phyloP scores from a whole-genome alignment of 306 rosid species.

The Cucumis sativus region Cucumber_9930_V3 NC_026660.2:2248001-2248500 shows the following conservation, averaged over 20 bases:
- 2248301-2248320: conserved; percentile 13
- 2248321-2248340: conserved; percentile 12
- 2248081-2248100: not conserved
- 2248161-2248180: conserved; percentile 11
- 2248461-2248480: conserved; percentile 94
- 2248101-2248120: too few relatives aligned
- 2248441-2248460: conserved; percentile 64
- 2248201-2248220: conserved; percentile 35
- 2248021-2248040: too few relatives aligned
- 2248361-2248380: conserved; percentile 50
- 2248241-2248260: conserved; percentile 22
- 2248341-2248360: conserved; percentile 8
- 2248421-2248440: conserved; percentile 36
- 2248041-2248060: not conserved
- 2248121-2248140: conserved; percentile 17
- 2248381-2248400: not conserved
- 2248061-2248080: not conserved
- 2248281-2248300: conserved; percentile 24
- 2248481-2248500: conserved; percentile 67
- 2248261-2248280: conserved; percentile 23
- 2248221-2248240: conserved; percentile 23
- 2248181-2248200: conserved; percentile 22
- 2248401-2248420: conserved; percentile 1
- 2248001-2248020: too few relatives aligned
- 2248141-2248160: conserved; percentile 7